A percentile compares a stretch with the other conserved stretches of the same genome.
phyloP scores from a whole-genome alignment of 805 yeast species.

The Wickerhamiella galacta region DNA sequence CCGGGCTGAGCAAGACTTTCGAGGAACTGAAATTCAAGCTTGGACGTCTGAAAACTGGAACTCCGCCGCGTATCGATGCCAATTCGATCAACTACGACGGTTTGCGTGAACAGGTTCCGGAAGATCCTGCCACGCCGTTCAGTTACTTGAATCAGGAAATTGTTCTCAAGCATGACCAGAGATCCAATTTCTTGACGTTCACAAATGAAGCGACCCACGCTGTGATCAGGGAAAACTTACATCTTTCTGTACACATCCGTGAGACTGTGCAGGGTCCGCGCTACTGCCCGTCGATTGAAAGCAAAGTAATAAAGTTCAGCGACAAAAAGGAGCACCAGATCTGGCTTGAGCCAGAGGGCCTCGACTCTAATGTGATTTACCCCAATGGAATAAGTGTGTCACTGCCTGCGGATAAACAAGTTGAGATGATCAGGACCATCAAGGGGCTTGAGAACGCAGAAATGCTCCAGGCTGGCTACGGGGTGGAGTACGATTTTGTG shows the following conservation, averaged over 20 bases:
- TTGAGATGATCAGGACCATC: constrained; percentile 51
- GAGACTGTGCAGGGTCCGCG: constrained; percentile 95
- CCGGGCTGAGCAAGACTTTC: constrained; percentile 71
- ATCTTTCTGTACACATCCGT: constrained; percentile 73
- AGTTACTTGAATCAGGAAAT: constrained; percentile 64
- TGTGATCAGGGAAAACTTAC: constrained; percentile 49
- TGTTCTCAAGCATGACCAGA: constrained; percentile 36
- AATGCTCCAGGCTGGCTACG: constrained; percentile 94
- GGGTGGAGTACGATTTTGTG: constrained; percentile 95
- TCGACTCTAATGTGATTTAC: constrained; percentile 70
- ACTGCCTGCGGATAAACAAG: constrained; percentile 88
- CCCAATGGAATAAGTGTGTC: constrained; percentile 95
- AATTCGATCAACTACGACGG: constrained; percentile 49
- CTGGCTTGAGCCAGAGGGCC: constrained; percentile 96
- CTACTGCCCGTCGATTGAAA: constrained; percentile 92
- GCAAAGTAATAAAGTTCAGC: constrained; percentile 66
- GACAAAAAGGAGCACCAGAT: constrained; percentile 62
- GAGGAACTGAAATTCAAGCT: constrained; percentile 59
- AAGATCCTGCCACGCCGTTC: constrained; percentile 77
- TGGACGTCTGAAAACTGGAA: constrained; percentile 90
- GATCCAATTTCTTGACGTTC: constrained; percentile 57
- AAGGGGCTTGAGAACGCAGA: constrained; percentile 76
- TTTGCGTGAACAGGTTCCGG: constrained; percentile 64
- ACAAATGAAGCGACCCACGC: constrained; percentile 67
- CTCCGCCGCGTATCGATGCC: constrained; percentile 78